Percentiles rank a stretch among this genome's conserved stretches.
These are phyloP conservation scores for Russula lepida DNA, from an alignment of 768 basidiomycete species.

Conservation along the genomic window DNA sequence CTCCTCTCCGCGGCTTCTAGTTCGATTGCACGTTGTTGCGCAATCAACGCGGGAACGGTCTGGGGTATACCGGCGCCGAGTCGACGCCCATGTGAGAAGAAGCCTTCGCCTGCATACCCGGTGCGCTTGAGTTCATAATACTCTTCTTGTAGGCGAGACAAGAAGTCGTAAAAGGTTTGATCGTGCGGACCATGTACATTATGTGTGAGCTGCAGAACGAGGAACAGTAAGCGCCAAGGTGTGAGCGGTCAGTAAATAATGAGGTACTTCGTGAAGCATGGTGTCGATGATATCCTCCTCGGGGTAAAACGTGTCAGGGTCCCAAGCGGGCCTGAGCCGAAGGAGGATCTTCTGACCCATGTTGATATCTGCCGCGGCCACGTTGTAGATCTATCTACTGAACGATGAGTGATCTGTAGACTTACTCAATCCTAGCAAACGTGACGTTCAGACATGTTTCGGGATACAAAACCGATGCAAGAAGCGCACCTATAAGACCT, in stretches of 20 bases:
- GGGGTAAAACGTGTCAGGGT: constrained; percentile 62
- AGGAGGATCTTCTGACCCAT: constrained; percentile 76
- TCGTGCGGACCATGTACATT: constrained; percentile 89
- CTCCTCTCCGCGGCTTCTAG: constrained; percentile 78
- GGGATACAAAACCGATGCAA: too few relatives aligned
- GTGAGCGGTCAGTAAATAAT: not conserved
- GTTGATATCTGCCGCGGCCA: constrained; percentile 52
- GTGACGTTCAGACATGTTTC: not conserved
- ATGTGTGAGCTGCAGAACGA: constrained; percentile 59
- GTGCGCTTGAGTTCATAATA: constrained; percentile 68
- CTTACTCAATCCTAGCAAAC: constrained; percentile 22
- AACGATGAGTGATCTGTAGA: not conserved
- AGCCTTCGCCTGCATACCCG: constrained; percentile 89
- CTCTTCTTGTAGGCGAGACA: constrained; percentile 72
- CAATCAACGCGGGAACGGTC: constrained; percentile 56
- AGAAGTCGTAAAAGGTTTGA: constrained; percentile 68
- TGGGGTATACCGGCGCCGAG: constrained; percentile 64
- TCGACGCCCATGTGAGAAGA: constrained; percentile 64
- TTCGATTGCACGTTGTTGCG: constrained; percentile 46
- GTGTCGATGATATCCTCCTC: constrained; percentile 70
- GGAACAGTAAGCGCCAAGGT: not conserved
- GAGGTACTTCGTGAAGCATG: constrained; percentile 79
- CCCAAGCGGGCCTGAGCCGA: constrained; percentile 64
- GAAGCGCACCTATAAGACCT: constrained; percentile 56
- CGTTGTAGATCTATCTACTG: constrained; percentile 4